Percentiles rank a stretch among this genome's conserved stretches.
Conservation (phyloP, 2,329 filamentous ascomycete species). For the Fusarium sp. region DNA sequence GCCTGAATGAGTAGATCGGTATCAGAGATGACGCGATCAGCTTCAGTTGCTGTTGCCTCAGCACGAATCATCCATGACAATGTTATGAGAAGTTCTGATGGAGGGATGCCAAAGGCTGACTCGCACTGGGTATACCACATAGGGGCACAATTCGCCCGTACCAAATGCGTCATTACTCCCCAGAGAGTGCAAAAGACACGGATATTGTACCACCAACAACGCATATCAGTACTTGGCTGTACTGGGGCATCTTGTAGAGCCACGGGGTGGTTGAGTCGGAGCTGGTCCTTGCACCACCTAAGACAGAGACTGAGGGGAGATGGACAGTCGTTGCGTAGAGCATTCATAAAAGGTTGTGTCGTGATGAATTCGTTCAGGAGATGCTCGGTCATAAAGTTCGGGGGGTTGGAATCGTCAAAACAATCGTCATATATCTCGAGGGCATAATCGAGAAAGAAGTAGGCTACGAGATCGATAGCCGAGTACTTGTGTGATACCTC, state of each 20-base stretch:
- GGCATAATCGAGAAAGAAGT: constrained; percentile 30
- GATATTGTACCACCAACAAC: constrained; percentile 36
- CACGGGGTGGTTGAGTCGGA: constrained; percentile 16
- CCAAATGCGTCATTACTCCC: constrained; percentile 25
- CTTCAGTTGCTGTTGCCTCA: not conserved
- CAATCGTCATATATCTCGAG: constrained; percentile 33
- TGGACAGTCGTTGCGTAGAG: not conserved
- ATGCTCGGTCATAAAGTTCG: constrained; percentile 17
- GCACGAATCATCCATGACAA: constrained; percentile 39
- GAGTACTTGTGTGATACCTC: constrained; percentile 19
- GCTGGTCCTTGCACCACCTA: constrained; percentile 35
- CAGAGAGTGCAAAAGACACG: constrained; percentile 40
- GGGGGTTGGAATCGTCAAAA: not conserved
- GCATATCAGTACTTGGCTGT: constrained; percentile 3
- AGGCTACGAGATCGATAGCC: constrained; percentile 36
- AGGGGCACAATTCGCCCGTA: constrained; percentile 20
- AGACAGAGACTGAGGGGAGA: constrained; percentile 28
- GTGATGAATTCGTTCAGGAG: constrained; percentile 35
- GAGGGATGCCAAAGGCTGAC: constrained; percentile 35
- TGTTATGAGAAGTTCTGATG: constrained; percentile 40
- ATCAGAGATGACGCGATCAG: not conserved
- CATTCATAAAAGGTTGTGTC: constrained; percentile 26
- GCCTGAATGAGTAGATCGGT: constrained; percentile 22
- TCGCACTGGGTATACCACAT: constrained; percentile 37
- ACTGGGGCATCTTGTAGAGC: constrained; percentile 26